Conservation (phyloP, 2,329 filamentous ascomycete genomes). For the Penicillium paneum region DNA sequence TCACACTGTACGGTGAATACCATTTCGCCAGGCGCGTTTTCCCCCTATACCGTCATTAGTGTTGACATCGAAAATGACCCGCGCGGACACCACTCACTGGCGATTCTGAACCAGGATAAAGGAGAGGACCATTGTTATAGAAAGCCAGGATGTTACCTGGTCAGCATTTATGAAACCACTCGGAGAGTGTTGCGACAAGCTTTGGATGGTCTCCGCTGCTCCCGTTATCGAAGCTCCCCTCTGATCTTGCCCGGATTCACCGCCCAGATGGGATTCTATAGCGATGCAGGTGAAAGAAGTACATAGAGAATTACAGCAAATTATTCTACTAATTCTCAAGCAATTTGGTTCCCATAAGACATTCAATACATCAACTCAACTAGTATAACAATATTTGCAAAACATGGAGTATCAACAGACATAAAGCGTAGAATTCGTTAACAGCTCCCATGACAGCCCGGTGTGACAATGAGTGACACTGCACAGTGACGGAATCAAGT, state of each 20-base stretch:
- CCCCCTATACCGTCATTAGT: constrained; percentile 60
- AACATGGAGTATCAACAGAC: constrained; percentile 16
- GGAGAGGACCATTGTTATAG: constrained; percentile 61
- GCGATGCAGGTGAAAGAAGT: not conserved
- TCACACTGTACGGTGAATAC: constrained; percentile 90
- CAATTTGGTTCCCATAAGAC: not conserved
- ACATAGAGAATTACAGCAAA: not conserved
- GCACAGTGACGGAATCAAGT: not conserved
- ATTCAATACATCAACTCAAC: not conserved
- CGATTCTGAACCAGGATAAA: constrained; percentile 89
- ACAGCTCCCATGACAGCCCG: not conserved
- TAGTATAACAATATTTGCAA: constrained; percentile 7
- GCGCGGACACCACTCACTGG: constrained; percentile 56
- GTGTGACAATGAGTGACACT: not conserved
- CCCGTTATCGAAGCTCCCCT: constrained; percentile 27
- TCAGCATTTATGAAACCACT: constrained; percentile 20
- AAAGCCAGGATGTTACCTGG: constrained; percentile 16
- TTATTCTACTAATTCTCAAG: not conserved
- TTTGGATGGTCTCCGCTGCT: constrained; percentile 24
- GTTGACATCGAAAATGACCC: not conserved
- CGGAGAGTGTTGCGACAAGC: constrained; percentile 9
- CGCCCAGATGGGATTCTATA: constrained; percentile 17
- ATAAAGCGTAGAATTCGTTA: constrained; percentile 25
- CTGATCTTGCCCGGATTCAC: constrained; percentile 30
- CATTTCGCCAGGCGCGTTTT: constrained; percentile 98